Conservation (phyloP, 805 yeast species). For the Wickerhamomyces xylosicus region DNA sequence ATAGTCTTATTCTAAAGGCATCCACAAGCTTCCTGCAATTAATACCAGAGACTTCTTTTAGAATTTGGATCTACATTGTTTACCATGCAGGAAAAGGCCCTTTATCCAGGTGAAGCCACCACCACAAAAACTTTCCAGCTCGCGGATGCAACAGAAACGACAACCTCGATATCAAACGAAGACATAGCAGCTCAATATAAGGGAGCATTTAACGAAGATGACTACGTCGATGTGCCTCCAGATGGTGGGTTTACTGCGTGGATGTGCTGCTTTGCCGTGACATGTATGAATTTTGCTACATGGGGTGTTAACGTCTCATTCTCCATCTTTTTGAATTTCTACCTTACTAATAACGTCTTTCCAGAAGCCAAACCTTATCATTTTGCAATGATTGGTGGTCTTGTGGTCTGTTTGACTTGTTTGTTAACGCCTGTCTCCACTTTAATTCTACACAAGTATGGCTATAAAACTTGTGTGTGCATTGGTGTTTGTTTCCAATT, state of each 20-base stretch:
- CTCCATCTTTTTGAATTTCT: conserved; percentile 44
- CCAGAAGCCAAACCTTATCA: conserved; percentile 40
- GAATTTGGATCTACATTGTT: no score
- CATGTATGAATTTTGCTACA: conserved; percentile 19
- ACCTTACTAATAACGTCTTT: conserved; percentile 29
- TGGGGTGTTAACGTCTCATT: conserved; percentile 35
- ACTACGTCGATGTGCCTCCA: conserved; percentile 29
- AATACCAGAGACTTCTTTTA: no score
- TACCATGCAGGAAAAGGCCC: no score
- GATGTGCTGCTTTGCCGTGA: conserved; percentile 30
- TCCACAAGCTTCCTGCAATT: no score
- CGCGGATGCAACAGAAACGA: background rate
- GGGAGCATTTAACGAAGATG: conserved; percentile 18
- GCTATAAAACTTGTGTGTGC: conserved; percentile 28
- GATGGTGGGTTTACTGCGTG: conserved; percentile 38
- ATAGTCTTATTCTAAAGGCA: no score
- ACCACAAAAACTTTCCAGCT: no score
- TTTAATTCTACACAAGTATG: conserved; percentile 30
- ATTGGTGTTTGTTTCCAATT: conserved; percentile 33
- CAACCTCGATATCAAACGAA: background rate
- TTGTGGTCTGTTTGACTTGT: conserved; percentile 40
- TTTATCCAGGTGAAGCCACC: no score
- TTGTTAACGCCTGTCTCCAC: conserved; percentile 39
- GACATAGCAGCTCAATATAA: conserved; percentile 3
- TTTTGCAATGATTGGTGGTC: conserved; percentile 47